phyloP scores from a whole-genome alignment of 345 rosid genomes.

The Anastatica hierochuntica region DNA sequence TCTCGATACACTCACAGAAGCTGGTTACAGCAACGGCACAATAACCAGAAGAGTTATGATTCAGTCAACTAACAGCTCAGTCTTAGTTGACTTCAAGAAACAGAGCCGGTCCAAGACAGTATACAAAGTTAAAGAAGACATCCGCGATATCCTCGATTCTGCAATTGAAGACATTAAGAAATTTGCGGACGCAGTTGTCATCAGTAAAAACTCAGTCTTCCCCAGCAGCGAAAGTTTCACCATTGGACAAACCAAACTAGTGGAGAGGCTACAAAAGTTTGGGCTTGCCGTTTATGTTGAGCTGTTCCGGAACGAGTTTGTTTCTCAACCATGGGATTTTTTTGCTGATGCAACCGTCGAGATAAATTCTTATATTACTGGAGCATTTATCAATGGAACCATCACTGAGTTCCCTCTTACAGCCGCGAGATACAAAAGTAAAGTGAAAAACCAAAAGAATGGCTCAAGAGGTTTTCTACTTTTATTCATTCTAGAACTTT shows the following conservation, averaged over 20 bases:
- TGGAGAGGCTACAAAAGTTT: conserved; percentile 35
- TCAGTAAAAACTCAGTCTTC: conserved; percentile 49
- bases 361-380: conserved; percentile 39
- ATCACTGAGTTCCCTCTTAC: conserved; percentile 80
- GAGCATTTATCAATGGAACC: conserved; percentile 37
- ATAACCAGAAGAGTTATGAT: conserved; percentile 53
- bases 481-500: neutral
- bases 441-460: conserved; percentile 19
- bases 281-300: conserved; percentile 58
- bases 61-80: conserved; percentile 72
- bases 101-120: conserved; percentile 44
- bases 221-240: conserved; percentile 27
- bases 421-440: conserved; percentile 72
- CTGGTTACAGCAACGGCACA: conserved; percentile 47
- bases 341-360: conserved; percentile 72
- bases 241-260: conserved; percentile 35
- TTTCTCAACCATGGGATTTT: conserved; percentile 92
- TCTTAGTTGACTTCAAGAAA: conserved; percentile 51
- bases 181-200: conserved; percentile 63
- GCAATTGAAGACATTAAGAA: conserved; percentile 50
- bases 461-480: neutral
- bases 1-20: conserved; percentile 38
- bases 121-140: conserved; percentile 50
- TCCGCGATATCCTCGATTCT: conserved; percentile 38
- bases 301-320: conserved; percentile 67